A percentile compares a stretch with the other conserved stretches of the same genome.
These are phyloP conservation scores for Debaryomyces psychrophilus DNA, from an alignment of 1,139 yeast genomes.

Conservation along the genomic window DNA sequence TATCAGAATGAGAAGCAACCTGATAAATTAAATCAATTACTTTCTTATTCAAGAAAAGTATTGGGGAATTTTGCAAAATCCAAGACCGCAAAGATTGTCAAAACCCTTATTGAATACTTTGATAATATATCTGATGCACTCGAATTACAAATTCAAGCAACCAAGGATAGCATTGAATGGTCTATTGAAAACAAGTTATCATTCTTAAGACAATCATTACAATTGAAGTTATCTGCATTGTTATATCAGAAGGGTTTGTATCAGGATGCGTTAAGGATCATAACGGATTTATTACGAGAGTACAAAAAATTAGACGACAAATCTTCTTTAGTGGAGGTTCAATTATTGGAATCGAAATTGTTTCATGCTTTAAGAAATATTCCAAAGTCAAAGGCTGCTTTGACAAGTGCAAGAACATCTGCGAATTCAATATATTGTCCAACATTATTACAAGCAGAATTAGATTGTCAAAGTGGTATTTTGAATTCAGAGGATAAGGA, in stretches of 20 bases:
- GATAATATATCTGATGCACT: constrained; percentile 68
- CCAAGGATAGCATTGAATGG: constrained; percentile 86
- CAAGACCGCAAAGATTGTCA: constrained; percentile 88
- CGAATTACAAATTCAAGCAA: constrained; percentile 73
- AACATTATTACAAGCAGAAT: constrained; percentile 89
- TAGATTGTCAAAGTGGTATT: constrained; percentile 94
- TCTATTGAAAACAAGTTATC: constrained; percentile 81
- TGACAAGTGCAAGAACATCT: constrained; percentile 94
- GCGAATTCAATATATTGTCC: constrained; percentile 97
- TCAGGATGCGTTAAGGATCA: constrained; percentile 72
- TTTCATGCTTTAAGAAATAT: constrained; percentile 90
- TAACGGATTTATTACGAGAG: constrained; percentile 73
- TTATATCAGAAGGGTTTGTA: constrained; percentile 67
- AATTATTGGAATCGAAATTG: constrained; percentile 84
- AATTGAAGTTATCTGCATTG: constrained; percentile 78
- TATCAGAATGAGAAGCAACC: constrained; percentile 51
- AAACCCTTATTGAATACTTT: constrained; percentile 74
- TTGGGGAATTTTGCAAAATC: constrained; percentile 86
- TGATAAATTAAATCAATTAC: constrained; percentile 59
- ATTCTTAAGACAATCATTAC: constrained; percentile 85
- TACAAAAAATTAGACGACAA: constrained; percentile 95
- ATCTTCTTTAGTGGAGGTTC: constrained; percentile 92
- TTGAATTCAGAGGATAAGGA: constrained; percentile 97
- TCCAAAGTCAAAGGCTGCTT: constrained; percentile 90
- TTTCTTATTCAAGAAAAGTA: constrained; percentile 68